A percentile compares a stretch with the other conserved stretches of the same genome.
Evolutionary conservation across 306 rosid species (phyloP).

Genomic region (Castanea mollissima): DNA sequence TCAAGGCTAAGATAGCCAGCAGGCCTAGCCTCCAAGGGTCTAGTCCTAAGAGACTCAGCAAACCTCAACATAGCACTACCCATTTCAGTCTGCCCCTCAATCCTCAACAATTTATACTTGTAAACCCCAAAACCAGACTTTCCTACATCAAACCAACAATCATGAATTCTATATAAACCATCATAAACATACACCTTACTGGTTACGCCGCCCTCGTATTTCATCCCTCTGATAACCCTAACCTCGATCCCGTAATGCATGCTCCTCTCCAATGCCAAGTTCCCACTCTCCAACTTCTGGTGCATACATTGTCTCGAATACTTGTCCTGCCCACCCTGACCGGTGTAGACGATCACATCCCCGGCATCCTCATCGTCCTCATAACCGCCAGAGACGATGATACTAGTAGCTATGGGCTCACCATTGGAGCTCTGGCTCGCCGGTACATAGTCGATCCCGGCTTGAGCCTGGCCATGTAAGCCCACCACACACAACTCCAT

Average conservation of each 20-base stretch:
- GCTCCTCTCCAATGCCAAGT: constrained; percentile 90
- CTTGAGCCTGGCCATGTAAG: constrained; percentile 84
- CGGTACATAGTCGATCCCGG: constrained; percentile 90
- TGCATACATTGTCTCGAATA: constrained; percentile 61
- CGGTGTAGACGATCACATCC: constrained; percentile 76
- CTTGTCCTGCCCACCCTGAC: constrained; percentile 98
- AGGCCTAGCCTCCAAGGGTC: constrained; percentile 52
- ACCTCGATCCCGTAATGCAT: constrained; percentile 94
- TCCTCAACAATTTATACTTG: constrained; percentile 75
- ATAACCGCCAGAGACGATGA: constrained; percentile 90
- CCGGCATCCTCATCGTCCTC: constrained; percentile 88
- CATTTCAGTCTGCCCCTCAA: constrained; percentile 86
- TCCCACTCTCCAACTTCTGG: constrained; percentile 90
- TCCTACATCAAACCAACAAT: constrained; percentile 92
- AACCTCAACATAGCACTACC: constrained; percentile 65
- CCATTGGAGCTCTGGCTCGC: constrained; percentile 80
- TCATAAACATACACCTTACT: constrained; percentile 85
- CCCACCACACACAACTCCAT: constrained; percentile 93
- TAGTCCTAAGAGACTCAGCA: constrained; percentile 52
- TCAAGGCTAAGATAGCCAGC: constrained; percentile 61
- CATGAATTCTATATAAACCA: constrained; percentile 74
- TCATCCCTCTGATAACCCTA: constrained; percentile 80
- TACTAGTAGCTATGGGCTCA: constrained; percentile 90
- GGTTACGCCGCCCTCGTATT: constrained; percentile 43
- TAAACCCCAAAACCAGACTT: constrained; percentile 92